A percentile compares a stretch with the other conserved stretches of the same genome.
Conservation (phyloP, 495 filamentous ascomycete species). For the Podospora tetraspora region DNA sequence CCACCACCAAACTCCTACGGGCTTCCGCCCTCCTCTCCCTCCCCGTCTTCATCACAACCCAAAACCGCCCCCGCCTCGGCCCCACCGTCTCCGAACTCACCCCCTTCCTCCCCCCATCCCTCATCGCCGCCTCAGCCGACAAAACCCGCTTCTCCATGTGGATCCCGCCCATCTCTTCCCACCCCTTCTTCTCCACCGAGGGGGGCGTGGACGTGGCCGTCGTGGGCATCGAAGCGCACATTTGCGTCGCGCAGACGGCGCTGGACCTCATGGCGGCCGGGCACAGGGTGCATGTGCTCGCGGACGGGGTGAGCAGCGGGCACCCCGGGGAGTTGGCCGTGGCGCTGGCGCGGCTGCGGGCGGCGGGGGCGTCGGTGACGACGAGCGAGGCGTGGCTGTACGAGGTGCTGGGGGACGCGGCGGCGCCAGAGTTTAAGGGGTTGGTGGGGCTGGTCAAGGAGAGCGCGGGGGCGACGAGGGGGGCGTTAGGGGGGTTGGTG, state of each 20-base stretch:
- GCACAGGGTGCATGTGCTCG: slow-evolving; percentile 79
- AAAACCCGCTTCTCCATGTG: slow-evolving; percentile 91
- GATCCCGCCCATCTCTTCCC: slow-evolving; percentile 43
- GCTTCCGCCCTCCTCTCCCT: slow-evolving; percentile 59
- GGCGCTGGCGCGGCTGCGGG: slow-evolving; percentile 68
- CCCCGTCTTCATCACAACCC: slow-evolving; percentile 80
- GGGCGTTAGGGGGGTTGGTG: slow-evolving; percentile 55
- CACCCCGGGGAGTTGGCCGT: slow-evolving; percentile 75
- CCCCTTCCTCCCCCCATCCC: slow-evolving; percentile 23
- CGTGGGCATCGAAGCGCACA: slow-evolving; percentile 88
- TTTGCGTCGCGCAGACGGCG: slow-evolving; percentile 90
- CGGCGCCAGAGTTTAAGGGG: slow-evolving; percentile 64
- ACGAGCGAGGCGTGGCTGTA: slow-evolving; percentile 89
- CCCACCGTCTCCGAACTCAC: slow-evolving; percentile 65
- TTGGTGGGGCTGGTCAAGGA: slow-evolving; percentile 78
- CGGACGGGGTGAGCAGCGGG: slow-evolving; percentile 86
- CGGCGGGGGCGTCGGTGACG: slow-evolving; percentile 74
- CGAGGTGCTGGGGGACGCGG: slow-evolving; percentile 87
- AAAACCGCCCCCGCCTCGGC: slow-evolving; percentile 70
- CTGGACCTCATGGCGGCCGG: slow-evolving; percentile 70
- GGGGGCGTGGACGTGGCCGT: slow-evolving; percentile 46
- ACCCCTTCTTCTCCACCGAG: slow-evolving; percentile 29
- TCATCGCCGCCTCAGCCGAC: slow-evolving; percentile 45
- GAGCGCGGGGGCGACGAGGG: slow-evolving; percentile 59
- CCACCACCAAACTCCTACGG: slow-evolving; percentile 50